Evolutionary conservation across 148 eudicot species (phyloP), one percentile per base, ranked within the genome.

Genomic region (Nyssa sinensis): DNA sequence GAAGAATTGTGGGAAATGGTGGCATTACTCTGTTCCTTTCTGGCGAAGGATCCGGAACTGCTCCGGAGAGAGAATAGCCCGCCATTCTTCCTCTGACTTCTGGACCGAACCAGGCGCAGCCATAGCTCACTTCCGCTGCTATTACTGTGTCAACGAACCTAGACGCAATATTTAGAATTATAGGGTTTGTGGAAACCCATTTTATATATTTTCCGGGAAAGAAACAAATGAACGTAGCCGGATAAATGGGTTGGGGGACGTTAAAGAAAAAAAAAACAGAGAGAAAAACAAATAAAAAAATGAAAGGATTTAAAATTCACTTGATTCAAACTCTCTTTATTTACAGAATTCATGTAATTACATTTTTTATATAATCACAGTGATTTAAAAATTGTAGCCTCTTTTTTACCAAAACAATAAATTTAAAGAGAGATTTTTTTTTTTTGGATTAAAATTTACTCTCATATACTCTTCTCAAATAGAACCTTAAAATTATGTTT

Each of bases 81-180:
- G 87, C 98, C 98, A 93, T 64, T 93, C 96, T 11, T 91, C 98
- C 76, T 91, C 98, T 21, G 92, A 80, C 69, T 90, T 93, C 73
- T 90, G 81, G 62, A 83, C 78, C 7, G 88, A 78, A 31, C 67
- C 82, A 66, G 79, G 75, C 30, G 72, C 37, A 21, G 85, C 84
- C 91, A 88, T 88, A 6, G 83, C 80, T 33, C 73, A 70, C 61
- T 59, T 53, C 70, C 4, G 10, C 53, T 65, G 31, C 67, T 64
- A 21, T 2, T 31, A 17, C 33, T 49, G 6, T 1, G 24, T 67
- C 51, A 27, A 66, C 16, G 17, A 66, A 41, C 32, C 57, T 33
- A 67, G 58, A 24, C 58, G 34, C 37, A 28, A 39, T 0, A 4
- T 13, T n/a, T n/a, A n/a, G n/a, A n/a, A n/a, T n/a, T n/a, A n/a